Conservation (phyloP, 78 protist genomes). For the Dictyostelium purpureum region DNA sequence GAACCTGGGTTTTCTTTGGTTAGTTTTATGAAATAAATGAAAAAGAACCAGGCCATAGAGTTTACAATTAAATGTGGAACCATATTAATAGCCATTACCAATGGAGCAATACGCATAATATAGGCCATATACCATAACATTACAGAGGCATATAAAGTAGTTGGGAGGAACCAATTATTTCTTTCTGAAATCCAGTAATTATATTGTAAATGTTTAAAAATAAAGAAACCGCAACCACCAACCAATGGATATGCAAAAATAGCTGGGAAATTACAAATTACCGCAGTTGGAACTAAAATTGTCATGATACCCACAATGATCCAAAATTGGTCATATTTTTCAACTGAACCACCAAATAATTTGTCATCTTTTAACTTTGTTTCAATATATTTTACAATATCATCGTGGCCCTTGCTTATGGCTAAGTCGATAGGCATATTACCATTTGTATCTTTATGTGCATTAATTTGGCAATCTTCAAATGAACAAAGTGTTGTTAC, state of each 20-base stretch:
- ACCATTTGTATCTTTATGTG: slow-evolving; percentile 19
- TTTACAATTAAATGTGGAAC: neutral
- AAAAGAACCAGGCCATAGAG: slow-evolving; percentile 12
- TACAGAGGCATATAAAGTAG: slow-evolving; percentile 2
- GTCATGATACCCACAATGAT: neutral
- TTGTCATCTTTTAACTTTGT: neutral
- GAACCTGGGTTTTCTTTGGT: slow-evolving; percentile 10
- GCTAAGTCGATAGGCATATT: slow-evolving; percentile 18
- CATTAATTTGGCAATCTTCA: neutral
- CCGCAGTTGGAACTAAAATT: neutral
- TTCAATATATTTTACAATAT: slow-evolving; percentile 17
- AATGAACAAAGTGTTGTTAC: neutral
- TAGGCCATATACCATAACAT: slow-evolving; percentile 13
- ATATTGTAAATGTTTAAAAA: neutral
- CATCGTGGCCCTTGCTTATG: neutral
- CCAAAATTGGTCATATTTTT: slow-evolving; percentile 8
- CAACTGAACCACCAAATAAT: neutral
- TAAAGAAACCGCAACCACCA: slow-evolving; percentile 9
- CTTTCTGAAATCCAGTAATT: slow-evolving; percentile 61
- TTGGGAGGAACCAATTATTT: slow-evolving; percentile 27
- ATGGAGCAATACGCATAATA: neutral
- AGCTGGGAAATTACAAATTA: slow-evolving; percentile 5
- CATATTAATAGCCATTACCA: neutral
- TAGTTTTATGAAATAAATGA: slow-evolving; percentile 11
- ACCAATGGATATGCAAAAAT: neutral